Evolutionary conservation across 2,329 filamentous ascomycete species (phyloP), one percentile per base, ranked within the genome.

Genomic region (Alternaria incomplexa): DNA sequence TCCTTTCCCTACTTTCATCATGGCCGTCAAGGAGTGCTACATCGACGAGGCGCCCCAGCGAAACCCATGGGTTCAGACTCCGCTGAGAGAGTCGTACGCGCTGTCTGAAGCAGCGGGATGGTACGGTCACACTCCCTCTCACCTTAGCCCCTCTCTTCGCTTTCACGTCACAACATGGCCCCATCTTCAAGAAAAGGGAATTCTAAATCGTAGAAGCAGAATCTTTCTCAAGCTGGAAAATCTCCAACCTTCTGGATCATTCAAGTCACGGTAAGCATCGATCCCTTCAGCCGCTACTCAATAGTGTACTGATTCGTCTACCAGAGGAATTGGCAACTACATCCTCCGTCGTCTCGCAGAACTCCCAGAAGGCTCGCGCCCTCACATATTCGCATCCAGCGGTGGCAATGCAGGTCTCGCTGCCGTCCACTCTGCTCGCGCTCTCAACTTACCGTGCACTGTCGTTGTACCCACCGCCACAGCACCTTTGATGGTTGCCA

Each of bases 381-480:
- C 70, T 3, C 91, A 92, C 82, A 95, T 96, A 85, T 96, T 92
- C 82, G 91, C 87, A 74, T 91, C 90, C 12, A 92, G 89, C 3
- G 93, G 92, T 62, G 93, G 93, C 61, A 97, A 97, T 75, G 93
- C 93, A 3, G 93, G 93, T 2, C 87, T 97, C 5, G 93, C 93
- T 1, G 93, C 91, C 72, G 91, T 92, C 15, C 89, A 88, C 51
- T 91, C 93, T 1, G 91, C 92, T 12, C 82, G 83, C 23, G 83
- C 86, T 3, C 85, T 96, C 7, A 81, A 84, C 6, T 85, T 87
- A 40, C 89, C 88, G 1, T 89, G 88, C 76, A 95, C 92, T 6
- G 90, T 97, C 64, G 91, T 93, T 28, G 88, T 96, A 1, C 91
- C 93, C 0, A 76, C 83, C 9, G 83, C 83, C 7, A 92, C 91